Conservation (phyloP, 495 filamentous ascomycete species). For the Xylaria sp. region DNA sequence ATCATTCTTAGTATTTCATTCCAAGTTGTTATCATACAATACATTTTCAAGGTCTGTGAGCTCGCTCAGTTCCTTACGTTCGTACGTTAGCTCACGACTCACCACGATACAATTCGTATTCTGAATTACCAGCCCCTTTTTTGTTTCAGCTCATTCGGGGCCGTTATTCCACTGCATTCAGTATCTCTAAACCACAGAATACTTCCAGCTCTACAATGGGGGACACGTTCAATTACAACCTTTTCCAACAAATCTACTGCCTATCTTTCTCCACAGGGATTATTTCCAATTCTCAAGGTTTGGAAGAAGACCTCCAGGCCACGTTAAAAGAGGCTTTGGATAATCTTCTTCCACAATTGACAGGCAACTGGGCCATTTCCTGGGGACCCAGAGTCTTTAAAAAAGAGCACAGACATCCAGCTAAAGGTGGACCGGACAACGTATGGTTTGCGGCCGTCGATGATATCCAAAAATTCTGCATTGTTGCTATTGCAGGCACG, state of each 20-base stretch:
- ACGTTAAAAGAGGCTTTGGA: not conserved
- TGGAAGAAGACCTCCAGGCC: not conserved
- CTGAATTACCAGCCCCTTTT: not conserved
- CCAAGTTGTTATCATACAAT: too few species aligned
- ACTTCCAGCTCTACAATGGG: not conserved
- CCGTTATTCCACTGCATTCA: not conserved
- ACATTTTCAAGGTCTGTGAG: not conserved
- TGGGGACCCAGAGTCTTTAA: slow-evolving; percentile 14
- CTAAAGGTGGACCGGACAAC: slow-evolving; percentile 8
- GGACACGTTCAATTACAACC: slow-evolving; percentile 8
- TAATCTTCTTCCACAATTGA: not conserved
- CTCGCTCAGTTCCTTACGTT: not conserved
- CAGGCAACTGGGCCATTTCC: not conserved
- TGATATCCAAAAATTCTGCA: not conserved
- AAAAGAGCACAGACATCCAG: not conserved
- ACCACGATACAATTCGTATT: not conserved
- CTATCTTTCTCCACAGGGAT: slow-evolving; percentile 10
- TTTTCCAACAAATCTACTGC: slow-evolving; percentile 20
- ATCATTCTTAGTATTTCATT: too few species aligned
- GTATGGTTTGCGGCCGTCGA: slow-evolving; percentile 19
- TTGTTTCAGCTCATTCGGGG: not conserved
- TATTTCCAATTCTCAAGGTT: not conserved
- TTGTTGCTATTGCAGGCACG: slow-evolving; percentile 20
- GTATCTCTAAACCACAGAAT: not conserved
- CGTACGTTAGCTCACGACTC: not conserved